A percentile compares a stretch with the other conserved stretches of the same genome.
These are phyloP conservation scores for Colletotrichum sp. DNA, from an alignment of 2,329 filamentous ascomycete genomes.

Conservation along the genomic window DNA sequence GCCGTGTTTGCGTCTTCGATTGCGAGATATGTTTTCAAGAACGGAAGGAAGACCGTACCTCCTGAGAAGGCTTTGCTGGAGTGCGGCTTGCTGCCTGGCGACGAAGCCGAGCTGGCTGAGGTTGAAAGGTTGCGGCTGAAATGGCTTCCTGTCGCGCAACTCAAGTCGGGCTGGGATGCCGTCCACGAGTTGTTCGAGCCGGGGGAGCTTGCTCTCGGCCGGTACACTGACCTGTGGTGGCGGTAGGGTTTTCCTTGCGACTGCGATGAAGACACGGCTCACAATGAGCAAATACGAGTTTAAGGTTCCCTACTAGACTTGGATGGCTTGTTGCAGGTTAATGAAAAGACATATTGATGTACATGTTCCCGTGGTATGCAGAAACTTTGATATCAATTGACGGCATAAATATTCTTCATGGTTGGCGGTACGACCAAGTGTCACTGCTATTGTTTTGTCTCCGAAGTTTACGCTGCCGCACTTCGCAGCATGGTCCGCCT, in stretches of 20 bases:
- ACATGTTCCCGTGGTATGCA: not conserved
- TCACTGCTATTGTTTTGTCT: not conserved
- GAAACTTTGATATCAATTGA: not conserved
- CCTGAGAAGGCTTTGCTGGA: slow-evolving; percentile 76
- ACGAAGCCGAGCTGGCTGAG: not conserved
- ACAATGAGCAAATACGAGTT: not conserved
- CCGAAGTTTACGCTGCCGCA: not conserved
- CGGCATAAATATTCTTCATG: not conserved
- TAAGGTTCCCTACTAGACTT: not conserved
- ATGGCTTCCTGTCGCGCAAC: not conserved
- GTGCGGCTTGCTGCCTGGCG: slow-evolving; percentile 73
- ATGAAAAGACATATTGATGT: not conserved
- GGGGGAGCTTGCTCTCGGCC: not conserved
- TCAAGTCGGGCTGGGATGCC: not conserved
- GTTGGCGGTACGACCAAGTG: not conserved
- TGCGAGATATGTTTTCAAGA: slow-evolving; percentile 83
- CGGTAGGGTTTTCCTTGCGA: not conserved
- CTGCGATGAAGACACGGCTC: not conserved
- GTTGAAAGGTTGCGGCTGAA: not conserved
- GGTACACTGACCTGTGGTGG: slow-evolving; percentile 2
- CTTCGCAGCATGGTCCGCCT: not conserved
- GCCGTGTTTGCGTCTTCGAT: slow-evolving; percentile 74
- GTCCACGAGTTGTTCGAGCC: slow-evolving; percentile 2
- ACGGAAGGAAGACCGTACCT: slow-evolving; percentile 81
- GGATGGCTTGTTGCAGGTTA: not conserved